These are phyloP conservation scores for Rosellinia necatrix DNA, from an alignment of 2,329 filamentous ascomycete species.

Conservation along the genomic window DNA sequence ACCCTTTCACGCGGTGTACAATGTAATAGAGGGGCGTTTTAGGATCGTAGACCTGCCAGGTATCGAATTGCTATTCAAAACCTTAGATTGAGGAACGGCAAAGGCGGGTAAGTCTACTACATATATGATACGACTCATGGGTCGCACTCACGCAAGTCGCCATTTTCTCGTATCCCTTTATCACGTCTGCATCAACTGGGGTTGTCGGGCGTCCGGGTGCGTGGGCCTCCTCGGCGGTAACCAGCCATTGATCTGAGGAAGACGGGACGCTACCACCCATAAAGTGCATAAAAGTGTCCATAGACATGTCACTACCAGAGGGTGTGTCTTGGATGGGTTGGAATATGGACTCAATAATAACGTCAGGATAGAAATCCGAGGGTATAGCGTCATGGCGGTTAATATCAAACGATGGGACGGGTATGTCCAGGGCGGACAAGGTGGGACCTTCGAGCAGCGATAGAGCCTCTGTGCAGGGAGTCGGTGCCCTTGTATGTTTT, in stretches of 20 bases:
- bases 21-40: constrained; percentile 35
- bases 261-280: constrained; percentile 5
- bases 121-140: background rate
- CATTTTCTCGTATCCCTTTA: constrained; percentile 29
- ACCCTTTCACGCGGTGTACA: constrained; percentile 35
- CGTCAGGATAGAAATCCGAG: background rate
- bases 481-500: background rate
- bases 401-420: constrained; percentile 16
- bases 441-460: background rate
- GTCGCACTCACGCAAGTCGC: constrained; percentile 30
- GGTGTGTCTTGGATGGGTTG: background rate
- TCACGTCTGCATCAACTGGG: constrained; percentile 26
- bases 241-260: constrained; percentile 22
- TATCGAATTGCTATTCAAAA: constrained; percentile 29
- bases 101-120: background rate
- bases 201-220: constrained; percentile 17
- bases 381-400: constrained; percentile 7
- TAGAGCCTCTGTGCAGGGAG: background rate
- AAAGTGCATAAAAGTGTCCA: constrained; percentile 19
- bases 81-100: constrained; percentile 12
- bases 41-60: constrained; percentile 40
- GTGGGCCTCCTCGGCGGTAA: constrained; percentile 1
- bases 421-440: constrained; percentile 9
- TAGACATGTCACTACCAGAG: background rate
- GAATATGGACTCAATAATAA: background rate